Percentiles rank a stretch among this genome's conserved stretches.
phyloP scores from a whole-genome alignment of 257 asterid species.

The Gardenia jasminoides region DNA sequence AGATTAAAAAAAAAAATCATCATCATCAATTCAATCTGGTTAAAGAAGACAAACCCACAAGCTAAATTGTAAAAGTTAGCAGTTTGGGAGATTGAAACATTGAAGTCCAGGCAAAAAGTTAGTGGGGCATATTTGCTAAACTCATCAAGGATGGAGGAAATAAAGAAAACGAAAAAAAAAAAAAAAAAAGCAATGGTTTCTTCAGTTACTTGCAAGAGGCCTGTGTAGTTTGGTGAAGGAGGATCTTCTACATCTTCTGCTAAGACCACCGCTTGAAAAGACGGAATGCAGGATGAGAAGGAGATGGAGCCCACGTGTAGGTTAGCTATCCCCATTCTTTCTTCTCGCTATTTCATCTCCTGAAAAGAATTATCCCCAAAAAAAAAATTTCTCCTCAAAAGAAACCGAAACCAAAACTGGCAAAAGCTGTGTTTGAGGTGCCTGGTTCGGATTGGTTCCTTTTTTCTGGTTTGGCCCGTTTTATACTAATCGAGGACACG shows the following conservation, averaged over 20 bases:
- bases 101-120: not conserved
- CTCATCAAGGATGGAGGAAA: too few species aligned
- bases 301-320: slow-evolving; percentile 36
- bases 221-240: slow-evolving; percentile 24
- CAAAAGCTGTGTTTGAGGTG: not conserved
- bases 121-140: not conserved
- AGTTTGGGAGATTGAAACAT: not conserved
- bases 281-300: slow-evolving; percentile 40
- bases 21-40: not conserved
- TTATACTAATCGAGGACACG: too few species aligned
- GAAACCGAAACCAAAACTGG: not conserved
- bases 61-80: not conserved
- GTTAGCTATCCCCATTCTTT: slow-evolving; percentile 39
- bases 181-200: too few species aligned
- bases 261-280: slow-evolving; percentile 24
- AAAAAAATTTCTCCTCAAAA: too few species aligned
- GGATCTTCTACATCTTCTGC: slow-evolving; percentile 16
- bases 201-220: slow-evolving; percentile 37
- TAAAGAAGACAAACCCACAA: slow-evolving; percentile 1
- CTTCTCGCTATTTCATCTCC: slow-evolving; percentile 1
- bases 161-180: too few species aligned
- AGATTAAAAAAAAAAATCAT: too few species aligned
- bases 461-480: not conserved
- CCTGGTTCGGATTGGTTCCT: not conserved
- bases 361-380: too few species aligned